Percentiles rank a stretch among this genome's conserved stretches.
Conservation (phyloP, 192 early-diverging fungal genomes). For the Chytriomyces sp. region DNA sequence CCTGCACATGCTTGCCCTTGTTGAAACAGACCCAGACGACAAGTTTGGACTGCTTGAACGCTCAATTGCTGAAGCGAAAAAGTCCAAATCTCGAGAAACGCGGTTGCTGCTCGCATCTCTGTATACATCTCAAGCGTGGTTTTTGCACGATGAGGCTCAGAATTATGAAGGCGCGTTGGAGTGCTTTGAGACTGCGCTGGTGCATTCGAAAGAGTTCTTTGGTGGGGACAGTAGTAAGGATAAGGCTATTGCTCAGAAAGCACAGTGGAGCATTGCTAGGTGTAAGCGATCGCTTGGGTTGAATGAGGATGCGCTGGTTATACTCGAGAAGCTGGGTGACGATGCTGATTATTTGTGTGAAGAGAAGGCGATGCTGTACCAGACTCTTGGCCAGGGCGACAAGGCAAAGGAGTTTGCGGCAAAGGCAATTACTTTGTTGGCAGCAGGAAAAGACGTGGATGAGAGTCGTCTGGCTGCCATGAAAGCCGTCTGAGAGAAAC, state of each 20-base stretch:
- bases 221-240: neutral
- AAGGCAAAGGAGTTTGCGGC: constrained; percentile 1
- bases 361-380: constrained; percentile 17
- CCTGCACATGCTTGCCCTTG: constrained; percentile 22
- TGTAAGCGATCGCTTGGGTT: constrained; percentile 5
- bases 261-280: constrained; percentile 13
- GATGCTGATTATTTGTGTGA: constrained; percentile 15
- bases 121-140: neutral
- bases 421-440: constrained; percentile 9
- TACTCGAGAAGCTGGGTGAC: constrained; percentile 4
- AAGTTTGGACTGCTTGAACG: neutral
- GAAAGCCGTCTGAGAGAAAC: neutral
- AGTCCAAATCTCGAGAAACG: neutral
- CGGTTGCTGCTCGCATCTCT: neutral
- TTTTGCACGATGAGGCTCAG: neutral
- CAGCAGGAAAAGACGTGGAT: constrained; percentile 2
- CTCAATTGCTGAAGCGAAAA: neutral
- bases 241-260: neutral
- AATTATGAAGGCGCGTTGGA: neutral
- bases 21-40: neutral
- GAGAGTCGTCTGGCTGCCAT: neutral
- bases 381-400: neutral
- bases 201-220: too few species aligned
- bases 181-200: constrained; percentile 2
- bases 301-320: neutral